Evolutionary conservation across 805 yeast genomes (phyloP), one percentile per base, ranked within the genome.

Genomic region (Saturnispora kantuleensis): DNA sequence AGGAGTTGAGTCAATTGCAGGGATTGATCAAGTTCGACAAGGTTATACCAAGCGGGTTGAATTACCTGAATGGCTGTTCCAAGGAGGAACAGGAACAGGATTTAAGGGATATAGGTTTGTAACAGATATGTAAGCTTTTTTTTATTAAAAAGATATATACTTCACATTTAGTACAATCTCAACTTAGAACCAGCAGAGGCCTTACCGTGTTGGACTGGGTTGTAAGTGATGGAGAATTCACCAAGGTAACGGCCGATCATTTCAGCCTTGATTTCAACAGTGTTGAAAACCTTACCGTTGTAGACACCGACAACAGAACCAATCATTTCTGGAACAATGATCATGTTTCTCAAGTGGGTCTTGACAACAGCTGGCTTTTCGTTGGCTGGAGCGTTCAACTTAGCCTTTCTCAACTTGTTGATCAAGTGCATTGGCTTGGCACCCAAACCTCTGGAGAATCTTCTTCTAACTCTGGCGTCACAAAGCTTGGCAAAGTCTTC

Each of bases 201-300:
- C 57, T 62, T 63, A 83, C 97, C 97, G 81, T 94, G 99, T 81
- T 95, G 87, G 71, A 90, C 97, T 70, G 99, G 98, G 73, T 95
- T 85, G 81, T 93, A 93, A 65, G 98, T 79, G 76, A 93, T 93
- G 67, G 98, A 90, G 87, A 93, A 93, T 80, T 93, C 99, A 78
- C 97, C 99, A 66, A 93, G 85, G 94, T 93, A 93, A 84, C 90
- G 96, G 71, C 98, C 97, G 70, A 90, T 89, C 98, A 93, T 93
- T 80, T 93, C 99, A 67, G 98, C 96, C 74, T 78, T 88, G 76
- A 93, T 77, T 75, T 93, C 99, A 72, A 93, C 96, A 65, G 82
- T 84, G 95, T 90, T 90, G 95, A 93, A 93, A 63, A 78, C 86
- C 80, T 93, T 93, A 78, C 99, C 99, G 82, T 93, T 93, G 96